Base-by-base conservation (phyloP, 345 rosid genomes). In the Murraya paniculata region DNA sequence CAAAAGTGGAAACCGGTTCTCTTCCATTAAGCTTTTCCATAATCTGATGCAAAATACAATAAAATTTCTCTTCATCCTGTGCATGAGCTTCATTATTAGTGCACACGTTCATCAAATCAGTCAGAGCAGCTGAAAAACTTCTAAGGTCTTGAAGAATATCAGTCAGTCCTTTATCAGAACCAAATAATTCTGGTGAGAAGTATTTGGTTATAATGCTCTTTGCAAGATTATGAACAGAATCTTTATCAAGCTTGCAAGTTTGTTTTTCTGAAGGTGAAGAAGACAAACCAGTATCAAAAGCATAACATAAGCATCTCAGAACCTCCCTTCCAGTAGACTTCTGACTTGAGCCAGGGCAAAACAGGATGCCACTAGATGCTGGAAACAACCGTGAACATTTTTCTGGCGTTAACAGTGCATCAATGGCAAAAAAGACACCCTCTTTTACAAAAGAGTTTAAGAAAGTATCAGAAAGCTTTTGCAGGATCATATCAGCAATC, bases 1-100 rank as follows among this genome's bases (percentile, higher is more conserved):
- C 99, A 85, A 95, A 95, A 61, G 91, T 92, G 79, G 99, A 95
- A 80, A 95, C 90, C 73, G 90, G 88, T 80, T 93, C 99, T 80
- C 80, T 83, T 74, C 98, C 96, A 74, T 84, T 84, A 81, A 95
- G 91, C 81, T 87, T 90, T 81, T 45, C 89, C 83, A 88, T 79
- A 27, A 91, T 84, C 66, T 90, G 89, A 81, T 81, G 80, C 83
- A 93, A 88, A 53, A 88, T 62, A 60, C 68, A 77, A 73, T 82
- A 73, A 81, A 88, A 89, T 64, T 83, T 87, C 68, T 89, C 94
- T 60, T 87, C 90, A 71, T 88, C 80, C 73, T 80, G 87, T 65
- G n/a, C 73, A 80, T 68, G 79, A 53, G 82, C 72, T 70, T 75
- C 89, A 71, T 64, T 53, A 77, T n/a, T 71, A 56, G 64, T 22